phyloP scores from a whole-genome alignment of 2,329 filamentous ascomycete species.

The Fonsecaea nubica region DNA sequence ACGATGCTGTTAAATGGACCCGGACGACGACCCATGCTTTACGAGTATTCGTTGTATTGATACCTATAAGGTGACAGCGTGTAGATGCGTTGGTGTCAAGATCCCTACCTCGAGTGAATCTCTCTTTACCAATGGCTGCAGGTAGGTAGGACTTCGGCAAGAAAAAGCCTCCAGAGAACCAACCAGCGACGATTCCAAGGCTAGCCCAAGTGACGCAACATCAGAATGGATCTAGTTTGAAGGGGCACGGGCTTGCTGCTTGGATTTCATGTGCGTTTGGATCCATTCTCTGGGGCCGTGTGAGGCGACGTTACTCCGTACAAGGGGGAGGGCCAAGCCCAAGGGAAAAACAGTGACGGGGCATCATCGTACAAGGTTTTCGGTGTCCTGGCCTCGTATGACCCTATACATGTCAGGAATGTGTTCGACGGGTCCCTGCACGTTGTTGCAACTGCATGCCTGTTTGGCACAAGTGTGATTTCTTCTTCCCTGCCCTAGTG shows the following conservation, averaged over 20 bases:
- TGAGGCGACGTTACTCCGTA: conserved; percentile 15
- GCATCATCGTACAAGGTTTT: conserved; percentile 11
- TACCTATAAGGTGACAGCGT: background rate
- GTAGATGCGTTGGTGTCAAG: background rate
- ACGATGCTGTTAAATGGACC: background rate
- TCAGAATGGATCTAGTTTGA: conserved; percentile 24
- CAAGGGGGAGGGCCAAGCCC: background rate
- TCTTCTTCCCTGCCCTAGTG: background rate
- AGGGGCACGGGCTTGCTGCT: conserved; percentile 9
- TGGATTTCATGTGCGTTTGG: conserved; percentile 12
- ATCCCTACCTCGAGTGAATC: background rate
- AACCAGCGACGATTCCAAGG: background rate
- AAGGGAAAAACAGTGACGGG: background rate
- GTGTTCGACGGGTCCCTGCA: conserved; percentile 21
- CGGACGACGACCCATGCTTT: background rate
- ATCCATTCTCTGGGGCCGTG: conserved; percentile 28
- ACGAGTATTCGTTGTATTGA: background rate
- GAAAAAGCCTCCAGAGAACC: background rate
- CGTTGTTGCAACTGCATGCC: conserved; percentile 6
- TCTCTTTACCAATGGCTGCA: background rate
- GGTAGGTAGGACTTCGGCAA: background rate
- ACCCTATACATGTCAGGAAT: conserved; percentile 13
- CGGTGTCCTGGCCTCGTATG: conserved; percentile 3
- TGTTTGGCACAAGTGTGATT: conserved; percentile 1
- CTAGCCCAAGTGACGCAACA: conserved; percentile 31